phyloP scores from a whole-genome alignment of 805 yeast species.

The Candida qinlingensis region DNA sequence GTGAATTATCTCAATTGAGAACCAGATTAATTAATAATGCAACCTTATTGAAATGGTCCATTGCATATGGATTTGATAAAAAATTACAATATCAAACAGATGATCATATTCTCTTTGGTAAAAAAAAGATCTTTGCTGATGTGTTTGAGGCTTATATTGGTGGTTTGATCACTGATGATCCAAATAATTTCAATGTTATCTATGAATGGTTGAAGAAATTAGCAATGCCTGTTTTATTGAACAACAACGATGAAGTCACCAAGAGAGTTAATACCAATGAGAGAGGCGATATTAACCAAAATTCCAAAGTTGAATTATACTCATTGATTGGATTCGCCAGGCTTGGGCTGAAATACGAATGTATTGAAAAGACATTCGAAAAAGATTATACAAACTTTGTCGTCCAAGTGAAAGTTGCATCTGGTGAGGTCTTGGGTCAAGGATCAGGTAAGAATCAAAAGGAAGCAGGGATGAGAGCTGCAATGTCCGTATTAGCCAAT shows the following conservation, averaged over 20 bases:
- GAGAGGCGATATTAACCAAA: conserved; percentile 39
- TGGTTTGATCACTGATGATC: conserved; percentile 62
- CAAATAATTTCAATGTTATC: conserved; percentile 40
- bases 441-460: conserved; percentile 69
- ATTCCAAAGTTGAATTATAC: conserved; percentile 76
- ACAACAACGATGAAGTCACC: conserved; percentile 8
- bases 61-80: conserved; percentile 59
- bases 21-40: conserved; percentile 68
- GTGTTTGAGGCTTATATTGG: conserved; percentile 93
- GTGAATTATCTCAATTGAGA: conserved; percentile 68
- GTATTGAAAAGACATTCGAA: conserved; percentile 36
- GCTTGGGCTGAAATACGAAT: conserved; percentile 47
- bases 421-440: conserved; percentile 56
- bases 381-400: conserved; percentile 37
- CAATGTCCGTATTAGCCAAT: conserved; percentile 68
- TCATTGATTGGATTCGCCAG: conserved; percentile 74
- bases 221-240: conserved; percentile 40
- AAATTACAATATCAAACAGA: conserved; percentile 47
- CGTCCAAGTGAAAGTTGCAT: conserved; percentile 63
- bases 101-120: conserved; percentile 43
- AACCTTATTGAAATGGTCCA: conserved; percentile 65
- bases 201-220: conserved; percentile 52
- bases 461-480: conserved; percentile 82
- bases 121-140: conserved; percentile 76
- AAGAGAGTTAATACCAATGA: conserved; percentile 4